Percentiles rank a stretch among this genome's conserved stretches.
Conservation (phyloP, 306 rosid genomes). For the Cotoneaster glaucophyllus region DNA sequence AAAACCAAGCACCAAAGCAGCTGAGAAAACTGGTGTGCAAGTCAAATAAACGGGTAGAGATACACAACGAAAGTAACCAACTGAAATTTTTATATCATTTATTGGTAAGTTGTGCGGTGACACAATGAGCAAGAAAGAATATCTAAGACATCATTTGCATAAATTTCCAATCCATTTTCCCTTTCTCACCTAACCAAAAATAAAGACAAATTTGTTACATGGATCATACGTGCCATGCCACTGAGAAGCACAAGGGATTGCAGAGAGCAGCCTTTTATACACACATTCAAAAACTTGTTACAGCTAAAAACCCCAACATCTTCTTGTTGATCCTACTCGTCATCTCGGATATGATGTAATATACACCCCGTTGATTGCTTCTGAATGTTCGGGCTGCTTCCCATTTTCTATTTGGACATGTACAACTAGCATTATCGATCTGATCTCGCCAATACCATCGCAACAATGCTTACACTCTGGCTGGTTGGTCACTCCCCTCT, state of each 20-base stretch:
- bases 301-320: background rate
- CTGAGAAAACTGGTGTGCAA: background rate
- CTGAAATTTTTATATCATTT: background rate
- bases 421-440: background rate
- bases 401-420: background rate
- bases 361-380: background rate
- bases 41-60: background rate
- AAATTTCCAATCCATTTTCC: background rate
- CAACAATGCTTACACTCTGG: conserved; percentile 11
- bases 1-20: background rate
- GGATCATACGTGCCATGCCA: background rate
- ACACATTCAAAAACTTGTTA: background rate
- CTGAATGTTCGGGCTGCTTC: background rate
- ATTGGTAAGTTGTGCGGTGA: background rate
- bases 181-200: background rate
- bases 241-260: background rate
- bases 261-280: background rate
- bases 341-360: background rate
- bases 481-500: conserved; percentile 33
- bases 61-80: background rate
- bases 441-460: background rate
- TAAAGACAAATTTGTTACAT: background rate
- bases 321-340: background rate
- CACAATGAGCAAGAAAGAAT: background rate
- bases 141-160: background rate